Evolutionary conservation across 495 filamentous ascomycete genomes (phyloP).

Genomic region (Aspergillus funiculosus): DNA sequence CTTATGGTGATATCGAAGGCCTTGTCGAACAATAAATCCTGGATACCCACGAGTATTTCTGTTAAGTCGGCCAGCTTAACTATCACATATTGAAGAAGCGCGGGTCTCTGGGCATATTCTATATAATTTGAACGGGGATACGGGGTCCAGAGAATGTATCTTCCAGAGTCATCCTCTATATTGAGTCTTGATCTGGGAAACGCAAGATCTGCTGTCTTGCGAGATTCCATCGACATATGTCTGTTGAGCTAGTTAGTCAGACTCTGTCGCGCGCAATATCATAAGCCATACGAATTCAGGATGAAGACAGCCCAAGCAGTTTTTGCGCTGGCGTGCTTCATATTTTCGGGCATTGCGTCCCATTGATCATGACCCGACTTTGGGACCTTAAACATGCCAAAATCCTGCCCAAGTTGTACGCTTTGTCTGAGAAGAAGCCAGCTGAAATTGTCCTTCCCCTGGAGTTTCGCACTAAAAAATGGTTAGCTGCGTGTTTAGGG

Average conservation of each 20-base stretch:
- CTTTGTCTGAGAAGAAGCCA: constrained; percentile 37
- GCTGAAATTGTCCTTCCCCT: constrained; percentile 26
- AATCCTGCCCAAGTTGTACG: constrained; percentile 31
- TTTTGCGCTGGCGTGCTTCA: constrained; percentile 22
- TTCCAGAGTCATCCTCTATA: constrained; percentile 13
- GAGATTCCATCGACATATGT: constrained; percentile 30
- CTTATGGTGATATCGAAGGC: constrained; percentile 12
- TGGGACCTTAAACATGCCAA: constrained; percentile 26
- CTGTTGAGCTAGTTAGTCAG: constrained; percentile 20
- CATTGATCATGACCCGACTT: constrained; percentile 5
- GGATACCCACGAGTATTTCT: constrained; percentile 23
- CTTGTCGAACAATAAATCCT: constrained; percentile 27
- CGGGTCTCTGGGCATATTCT: constrained; percentile 26
- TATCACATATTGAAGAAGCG: constrained; percentile 29
- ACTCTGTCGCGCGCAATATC: not conserved
- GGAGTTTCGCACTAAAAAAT: constrained; percentile 26
- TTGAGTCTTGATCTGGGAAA: constrained; percentile 21
- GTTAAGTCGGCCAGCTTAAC: constrained; percentile 23
- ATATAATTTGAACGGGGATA: constrained; percentile 37
- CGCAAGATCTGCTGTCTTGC: constrained; percentile 19
- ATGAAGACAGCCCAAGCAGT: constrained; percentile 37
- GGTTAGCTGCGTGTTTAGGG: constrained; percentile 12
- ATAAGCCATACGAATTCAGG: constrained; percentile 25
- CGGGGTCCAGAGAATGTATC: constrained; percentile 31
- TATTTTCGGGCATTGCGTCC: constrained; percentile 15